Evolutionary conservation across 441 rosid genomes (phyloP), one percentile per base, ranked within the genome.

Genomic region (Monsonia emarginata): DNA sequence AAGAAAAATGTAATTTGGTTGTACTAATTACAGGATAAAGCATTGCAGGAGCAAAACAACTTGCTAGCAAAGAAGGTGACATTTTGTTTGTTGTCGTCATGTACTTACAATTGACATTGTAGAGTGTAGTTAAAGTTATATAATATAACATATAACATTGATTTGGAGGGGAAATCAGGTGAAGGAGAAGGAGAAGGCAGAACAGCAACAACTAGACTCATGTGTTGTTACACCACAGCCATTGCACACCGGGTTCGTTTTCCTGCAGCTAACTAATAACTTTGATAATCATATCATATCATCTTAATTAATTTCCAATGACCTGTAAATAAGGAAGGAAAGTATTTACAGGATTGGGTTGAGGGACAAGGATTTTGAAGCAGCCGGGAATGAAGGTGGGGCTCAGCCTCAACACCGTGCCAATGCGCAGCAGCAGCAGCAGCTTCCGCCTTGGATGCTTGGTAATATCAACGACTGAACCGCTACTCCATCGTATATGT

Each of bases 1-100:
- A 27, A 13, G 40, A 6, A 48, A 18, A 48, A 50, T n/a, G 3
- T 16, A n/a, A 9, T 50, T n/a, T 2, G 13, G 4, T 27, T 7
- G 24, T n/a, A 30, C 4, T 0, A 26, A 26, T 46, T 5, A 40
- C 56, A 40, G 89, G 86, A 78, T 30, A 87, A 58, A 65, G 24
- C 72, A 18, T 25, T 87, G 70, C 79, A 71, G 66, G 80, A 82
- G 56, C 83, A 83, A 10, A 87, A 83, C 62, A 78, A 66, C 65
- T 42, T 56, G 66, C 73, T 87, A 1, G 65, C 63, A 16, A 80
- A 83, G 66, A 68, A 83, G 85, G 92, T 87, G 65, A 65, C 5
- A 9, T 3, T 26, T 19, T 10, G 13, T 0, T 11, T 16, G 21
- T 52, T 52, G 2, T 48, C 1, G 1, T 24, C 9, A 10, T 11